phyloP scores from a whole-genome alignment of 2,329 filamentous ascomycete species.

The Fusarium sacchari region DNA sequence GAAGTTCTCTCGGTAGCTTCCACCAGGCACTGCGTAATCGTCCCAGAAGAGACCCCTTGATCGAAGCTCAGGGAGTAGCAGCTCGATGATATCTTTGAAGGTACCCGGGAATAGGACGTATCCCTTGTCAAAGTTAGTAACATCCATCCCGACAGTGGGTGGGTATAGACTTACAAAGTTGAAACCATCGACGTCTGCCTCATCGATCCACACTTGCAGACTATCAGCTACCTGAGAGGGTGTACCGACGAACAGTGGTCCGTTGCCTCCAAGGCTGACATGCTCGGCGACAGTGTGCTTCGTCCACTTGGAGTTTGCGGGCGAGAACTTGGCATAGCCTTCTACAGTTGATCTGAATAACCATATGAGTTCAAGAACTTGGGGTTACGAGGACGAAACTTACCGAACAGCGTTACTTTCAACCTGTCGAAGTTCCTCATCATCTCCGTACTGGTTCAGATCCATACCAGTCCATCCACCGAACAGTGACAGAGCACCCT shows the following conservation, averaged over 20 bases:
- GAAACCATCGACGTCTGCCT: constrained; percentile 79
- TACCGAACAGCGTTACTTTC: constrained; percentile 69
- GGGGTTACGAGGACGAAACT: not conserved
- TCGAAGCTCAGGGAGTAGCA: constrained; percentile 71
- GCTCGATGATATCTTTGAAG: constrained; percentile 74
- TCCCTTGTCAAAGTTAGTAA: constrained; percentile 50
- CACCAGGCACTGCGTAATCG: constrained; percentile 63
- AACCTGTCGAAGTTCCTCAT: constrained; percentile 71
- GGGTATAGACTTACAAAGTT: constrained; percentile 67
- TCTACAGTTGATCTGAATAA: constrained; percentile 61
- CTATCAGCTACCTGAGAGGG: constrained; percentile 72
- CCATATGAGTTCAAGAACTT: not conserved
- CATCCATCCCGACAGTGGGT: fast-evolving
- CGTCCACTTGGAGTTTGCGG: constrained; percentile 74
- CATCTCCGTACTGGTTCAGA: constrained; percentile 67
- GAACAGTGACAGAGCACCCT: constrained; percentile 75
- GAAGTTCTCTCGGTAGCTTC: constrained; percentile 71
- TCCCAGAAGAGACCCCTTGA: constrained; percentile 67
- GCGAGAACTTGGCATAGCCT: constrained; percentile 65
- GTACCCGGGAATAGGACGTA: constrained; percentile 75
- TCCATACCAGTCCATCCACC: constrained; percentile 77
- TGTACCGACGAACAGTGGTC: constrained; percentile 72
- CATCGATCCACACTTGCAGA: constrained; percentile 72
- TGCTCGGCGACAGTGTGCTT: constrained; percentile 76
- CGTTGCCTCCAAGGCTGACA: constrained; percentile 74